Percentiles rank a stretch among this genome's conserved stretches.
These are phyloP conservation scores for Dactylonectria estremocensis DNA, from an alignment of 2,329 filamentous ascomycete species.

Conservation along the genomic window DNA sequence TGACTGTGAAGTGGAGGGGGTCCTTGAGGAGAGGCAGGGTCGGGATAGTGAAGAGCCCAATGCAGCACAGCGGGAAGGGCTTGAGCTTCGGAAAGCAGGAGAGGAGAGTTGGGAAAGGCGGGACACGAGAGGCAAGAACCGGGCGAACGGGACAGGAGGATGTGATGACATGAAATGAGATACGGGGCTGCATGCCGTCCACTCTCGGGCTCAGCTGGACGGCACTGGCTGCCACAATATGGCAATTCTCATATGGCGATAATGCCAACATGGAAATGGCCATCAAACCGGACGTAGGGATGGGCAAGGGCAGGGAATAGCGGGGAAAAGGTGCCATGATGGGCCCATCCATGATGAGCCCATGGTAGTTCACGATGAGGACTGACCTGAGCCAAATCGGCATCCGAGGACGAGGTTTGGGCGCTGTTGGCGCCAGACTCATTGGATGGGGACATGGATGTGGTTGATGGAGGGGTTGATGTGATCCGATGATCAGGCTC, in stretches of 20 bases:
- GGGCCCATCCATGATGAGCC: background rate
- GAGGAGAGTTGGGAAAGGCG: background rate
- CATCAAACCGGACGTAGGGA: background rate
- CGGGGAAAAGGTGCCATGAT: background rate
- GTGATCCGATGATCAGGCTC: background rate
- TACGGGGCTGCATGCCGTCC: background rate
- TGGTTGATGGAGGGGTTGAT: slow-evolving; percentile 11
- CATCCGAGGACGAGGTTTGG: slow-evolving; percentile 40
- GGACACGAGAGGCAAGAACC: background rate
- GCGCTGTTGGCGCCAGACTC: slow-evolving; percentile 29
- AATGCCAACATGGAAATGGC: background rate
- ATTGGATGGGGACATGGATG: slow-evolving; percentile 35
- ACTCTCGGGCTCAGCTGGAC: background rate
- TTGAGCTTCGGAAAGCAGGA: background rate
- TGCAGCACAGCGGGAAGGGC: background rate
- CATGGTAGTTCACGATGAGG: background rate
- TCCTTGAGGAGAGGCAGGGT: background rate
- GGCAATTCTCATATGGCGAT: background rate
- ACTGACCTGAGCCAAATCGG: slow-evolving; percentile 48
- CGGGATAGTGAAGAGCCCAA: background rate
- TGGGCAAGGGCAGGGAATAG: background rate
- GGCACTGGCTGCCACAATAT: background rate
- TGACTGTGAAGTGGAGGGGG: slow-evolving; percentile 19
- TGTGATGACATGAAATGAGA: slow-evolving; percentile 1
- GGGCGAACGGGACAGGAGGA: background rate